Evolutionary conservation across 2,329 filamentous ascomycete genomes (phyloP), one percentile per base, ranked within the genome.

Genomic region (Aspergillus pseudoterreus): DNA sequence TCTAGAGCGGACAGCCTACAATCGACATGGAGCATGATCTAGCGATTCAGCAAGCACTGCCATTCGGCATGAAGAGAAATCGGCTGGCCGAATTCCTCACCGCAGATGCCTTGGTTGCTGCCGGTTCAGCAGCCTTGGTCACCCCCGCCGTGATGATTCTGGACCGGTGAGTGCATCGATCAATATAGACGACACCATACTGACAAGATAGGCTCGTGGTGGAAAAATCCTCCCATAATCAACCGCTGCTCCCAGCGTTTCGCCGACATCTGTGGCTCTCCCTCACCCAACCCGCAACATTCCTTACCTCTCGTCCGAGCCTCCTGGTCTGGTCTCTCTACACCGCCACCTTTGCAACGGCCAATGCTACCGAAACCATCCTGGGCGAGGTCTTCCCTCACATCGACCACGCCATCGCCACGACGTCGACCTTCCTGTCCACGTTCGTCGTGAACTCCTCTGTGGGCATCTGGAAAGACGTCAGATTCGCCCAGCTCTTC

Each of bases 281-380:
- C 10, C 50, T 72, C 46, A 66, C 65, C 24, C 67, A 69, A 33
- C 71, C 71, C 27, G 66, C 71, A 38, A 60, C 52, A 4, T 73
- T 71, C 59, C 62, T 74, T 50, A 63, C 64, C 43, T 72, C 69
- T 47, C 74, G 73, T 43, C 71, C 71, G 3, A 70, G 67, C 54
- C 64, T 71, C 36, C 65, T 74, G 4, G 70, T 74, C 53, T 71
- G 71, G 59, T 67, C 71, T 50, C 77, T 92, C 47, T 96, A 95
- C 77, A 87, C 85, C 53, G 86, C 88, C 60, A 96, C 91, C 47
- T 95, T 95, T 73, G 75, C 91, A n/a, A 89, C 87, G 1, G 90
- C 90, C 59, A 95, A 95, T 76, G 74, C 80, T 5, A 81, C 94
- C 67, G 91, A 96, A 74, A 95, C 91, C 0, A 70, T 82, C 82